Conservation (phyloP, 257 asterid genomes). For the Plectranthus barbatus region DNA sequence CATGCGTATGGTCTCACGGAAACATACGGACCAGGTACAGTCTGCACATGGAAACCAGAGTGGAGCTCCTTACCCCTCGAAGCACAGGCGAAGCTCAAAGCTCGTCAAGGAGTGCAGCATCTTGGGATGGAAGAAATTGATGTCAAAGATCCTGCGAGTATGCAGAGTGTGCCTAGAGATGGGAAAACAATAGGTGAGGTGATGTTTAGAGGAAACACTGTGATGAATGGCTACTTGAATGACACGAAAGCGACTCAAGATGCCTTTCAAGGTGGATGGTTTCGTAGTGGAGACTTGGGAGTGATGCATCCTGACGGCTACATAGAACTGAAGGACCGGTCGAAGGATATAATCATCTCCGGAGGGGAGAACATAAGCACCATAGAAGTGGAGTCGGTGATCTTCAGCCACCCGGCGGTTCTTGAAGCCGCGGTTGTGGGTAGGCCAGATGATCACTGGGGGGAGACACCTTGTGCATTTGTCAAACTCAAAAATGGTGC, state of each 20-base stretch:
- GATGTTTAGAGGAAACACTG: conserved; percentile 55
- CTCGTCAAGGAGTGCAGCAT: conserved; percentile 43
- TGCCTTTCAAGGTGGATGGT: conserved; percentile 69
- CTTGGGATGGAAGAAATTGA: conserved; percentile 45
- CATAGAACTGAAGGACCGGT: conserved; percentile 51
- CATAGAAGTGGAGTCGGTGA: conserved; percentile 47
- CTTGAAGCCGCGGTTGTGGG: conserved; percentile 69
- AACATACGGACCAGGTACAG: conserved; percentile 53
- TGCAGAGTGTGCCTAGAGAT: conserved; percentile 53
- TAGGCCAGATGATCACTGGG: conserved; percentile 46
- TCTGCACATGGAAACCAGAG: conserved; percentile 31
- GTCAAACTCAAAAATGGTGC: conserved; percentile 51
- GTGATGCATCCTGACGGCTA: conserved; percentile 45
- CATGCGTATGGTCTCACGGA: conserved; percentile 61
- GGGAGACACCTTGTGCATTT: conserved; percentile 71
- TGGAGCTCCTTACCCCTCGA: conserved; percentile 18
- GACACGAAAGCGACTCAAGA: conserved; percentile 33
- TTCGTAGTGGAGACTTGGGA: conserved; percentile 57
- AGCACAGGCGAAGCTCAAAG: conserved; percentile 19
- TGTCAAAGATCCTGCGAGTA: conserved; percentile 43
- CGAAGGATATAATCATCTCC: conserved; percentile 35
- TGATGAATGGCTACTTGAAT: conserved; percentile 61
- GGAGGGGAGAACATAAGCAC: conserved; percentile 52
- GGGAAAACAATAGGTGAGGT: conserved; percentile 57
- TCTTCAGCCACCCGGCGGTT: conserved; percentile 44